Evolutionary conservation across 164 flowering plant species (phyloP).

Genomic region (Euptelea pleiosperma): DNA sequence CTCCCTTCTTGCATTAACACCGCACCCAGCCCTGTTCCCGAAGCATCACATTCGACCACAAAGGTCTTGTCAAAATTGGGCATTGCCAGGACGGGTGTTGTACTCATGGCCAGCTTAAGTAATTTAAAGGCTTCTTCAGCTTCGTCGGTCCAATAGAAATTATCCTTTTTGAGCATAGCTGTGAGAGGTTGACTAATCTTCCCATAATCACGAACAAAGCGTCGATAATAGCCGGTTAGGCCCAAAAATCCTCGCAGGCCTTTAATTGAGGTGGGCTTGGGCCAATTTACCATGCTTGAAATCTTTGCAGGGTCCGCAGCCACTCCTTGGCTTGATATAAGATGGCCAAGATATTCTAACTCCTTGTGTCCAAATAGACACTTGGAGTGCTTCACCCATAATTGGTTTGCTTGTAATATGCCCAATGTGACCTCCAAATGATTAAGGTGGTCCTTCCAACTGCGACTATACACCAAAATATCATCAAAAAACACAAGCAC

Average conservation of each 20-base stretch:
- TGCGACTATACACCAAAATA: background rate
- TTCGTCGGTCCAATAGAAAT: too few relatives aligned
- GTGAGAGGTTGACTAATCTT: too few relatives aligned
- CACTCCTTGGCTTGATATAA: background rate
- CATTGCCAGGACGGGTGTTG: constrained; percentile 8
- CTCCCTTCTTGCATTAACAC: background rate
- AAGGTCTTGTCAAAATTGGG: constrained; percentile 5
- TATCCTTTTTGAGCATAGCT: too few relatives aligned
- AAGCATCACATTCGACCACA: constrained; percentile 10
- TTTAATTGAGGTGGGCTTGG: background rate
- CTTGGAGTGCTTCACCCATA: background rate
- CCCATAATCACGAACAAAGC: background rate
- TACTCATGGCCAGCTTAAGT: constrained; percentile 6
- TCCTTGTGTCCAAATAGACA: background rate
- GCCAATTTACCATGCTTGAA: background rate
- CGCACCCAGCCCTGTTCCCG: constrained; percentile 3
- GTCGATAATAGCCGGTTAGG: background rate
- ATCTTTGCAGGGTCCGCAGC: background rate
- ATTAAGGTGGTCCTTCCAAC: background rate
- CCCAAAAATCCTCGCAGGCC: background rate
- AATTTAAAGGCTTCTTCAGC: constrained; percentile 2
- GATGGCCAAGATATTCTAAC: background rate
- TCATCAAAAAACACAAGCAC: background rate
- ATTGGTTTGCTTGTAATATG: background rate
- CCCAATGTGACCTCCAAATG: background rate